Evolutionary conservation across 306 rosid genomes (phyloP), one percentile per base, ranked within the genome.

Genomic region (Herpetospermum pedunculosum): DNA sequence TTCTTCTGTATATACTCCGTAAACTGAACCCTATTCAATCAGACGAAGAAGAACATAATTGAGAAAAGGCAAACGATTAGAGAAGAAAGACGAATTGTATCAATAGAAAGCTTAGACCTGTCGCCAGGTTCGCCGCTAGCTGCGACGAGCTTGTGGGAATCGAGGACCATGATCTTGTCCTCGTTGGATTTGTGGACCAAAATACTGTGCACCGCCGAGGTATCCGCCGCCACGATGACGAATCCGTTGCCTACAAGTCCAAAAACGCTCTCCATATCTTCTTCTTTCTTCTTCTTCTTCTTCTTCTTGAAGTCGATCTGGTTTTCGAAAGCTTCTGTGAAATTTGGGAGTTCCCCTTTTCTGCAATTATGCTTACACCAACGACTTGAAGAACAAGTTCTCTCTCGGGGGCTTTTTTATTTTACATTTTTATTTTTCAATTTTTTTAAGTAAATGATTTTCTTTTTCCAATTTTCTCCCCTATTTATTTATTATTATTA

Each of bases 91-190:
- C 68, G 71, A 76, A 70, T 64, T 26, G 75, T 15, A 72, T 21
- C 6, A 23, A 32, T 4, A 62, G 30, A 10, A 58, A 19, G 41
- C 35, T 11, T 5, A 15, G 11, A 88, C 99, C 97, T 88, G 87
- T 91, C 97, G 18, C 99, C 99, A 35, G 97, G 79, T 76, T 94
- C 99, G 15, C 99, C 97, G 76, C 96, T 90, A 53, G 99, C 97
- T 49, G 99, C 99, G 83, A 91, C 19, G 80, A 94, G 97, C 77
- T 94, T 94, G 90, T 94, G 97, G 5, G 99, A 88, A 59, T 94
- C 99, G 70, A 94, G 99, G 43, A 86, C 76, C 99, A 94, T 94
- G 91, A 94, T 94, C 88, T 94, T 94, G 89, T 94, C 99, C 80
- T 94, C 99, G 83, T 91, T 89, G 47, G 95, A 85, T 76, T 91